phyloP scores from a whole-genome alignment of 805 yeast genomes.

The Candida incommunis region DNA sequence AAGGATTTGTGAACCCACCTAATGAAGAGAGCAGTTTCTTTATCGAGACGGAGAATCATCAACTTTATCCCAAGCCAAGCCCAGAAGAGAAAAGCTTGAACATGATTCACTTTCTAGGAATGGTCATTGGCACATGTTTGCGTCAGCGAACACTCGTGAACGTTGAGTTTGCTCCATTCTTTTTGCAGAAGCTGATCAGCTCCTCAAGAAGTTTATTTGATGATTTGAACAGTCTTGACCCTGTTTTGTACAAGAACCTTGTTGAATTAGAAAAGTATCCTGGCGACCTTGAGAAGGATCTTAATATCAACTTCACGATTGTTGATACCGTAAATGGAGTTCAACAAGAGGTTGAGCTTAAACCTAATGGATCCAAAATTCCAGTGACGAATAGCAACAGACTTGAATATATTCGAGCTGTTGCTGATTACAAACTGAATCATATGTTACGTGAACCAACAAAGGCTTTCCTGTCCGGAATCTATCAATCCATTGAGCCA shows the following conservation, averaged over 20 bases:
- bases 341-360: slow-evolving; percentile 36
- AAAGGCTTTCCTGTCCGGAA: slow-evolving; percentile 51
- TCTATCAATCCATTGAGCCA: slow-evolving; percentile 51
- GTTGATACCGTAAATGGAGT: slow-evolving; percentile 20
- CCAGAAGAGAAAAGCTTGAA: slow-evolving; percentile 20
- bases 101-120: slow-evolving; percentile 53
- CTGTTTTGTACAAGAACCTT: slow-evolving; percentile 48
- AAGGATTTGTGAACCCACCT: slow-evolving; percentile 40
- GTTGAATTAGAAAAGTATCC: slow-evolving; percentile 44
- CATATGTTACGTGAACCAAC: slow-evolving; percentile 44
- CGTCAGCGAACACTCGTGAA: slow-evolving; percentile 74
- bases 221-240: slow-evolving; percentile 62
- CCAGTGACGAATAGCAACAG: slow-evolving; percentile 49
- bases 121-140: slow-evolving; percentile 74
- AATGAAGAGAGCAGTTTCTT: slow-evolving; percentile 23
- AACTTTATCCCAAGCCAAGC: slow-evolving; percentile 58
- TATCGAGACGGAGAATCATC: slow-evolving; percentile 34
- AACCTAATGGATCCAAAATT: slow-evolving; percentile 41
- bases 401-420: slow-evolving; percentile 57
- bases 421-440: slow-evolving; percentile 71
- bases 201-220: slow-evolving; percentile 44
- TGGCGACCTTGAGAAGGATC: slow-evolving; percentile 35
- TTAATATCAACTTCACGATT: slow-evolving; percentile 56
- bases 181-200: slow-evolving; percentile 50
- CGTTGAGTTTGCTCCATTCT: slow-evolving; percentile 74